phyloP scores from a whole-genome alignment of 129 eudicot species.

The Arctium minus region DNA sequence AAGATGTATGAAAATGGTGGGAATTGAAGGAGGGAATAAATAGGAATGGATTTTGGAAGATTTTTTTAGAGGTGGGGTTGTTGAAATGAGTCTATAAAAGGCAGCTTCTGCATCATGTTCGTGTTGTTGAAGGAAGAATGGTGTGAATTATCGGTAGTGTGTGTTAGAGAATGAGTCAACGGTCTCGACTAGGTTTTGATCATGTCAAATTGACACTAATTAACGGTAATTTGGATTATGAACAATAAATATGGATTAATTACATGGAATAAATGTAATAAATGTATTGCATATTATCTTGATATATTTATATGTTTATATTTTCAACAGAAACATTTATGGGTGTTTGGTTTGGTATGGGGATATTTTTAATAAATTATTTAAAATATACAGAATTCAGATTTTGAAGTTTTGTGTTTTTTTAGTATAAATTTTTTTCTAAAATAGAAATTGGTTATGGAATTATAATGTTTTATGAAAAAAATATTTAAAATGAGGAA shows the following conservation, averaged over 20 bases:
- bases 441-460: no score
- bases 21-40: not conserved
- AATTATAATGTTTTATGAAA: no score
- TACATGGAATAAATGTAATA: not conserved
- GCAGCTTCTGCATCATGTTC: not conserved
- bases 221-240: not conserved
- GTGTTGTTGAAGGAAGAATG: not conserved
- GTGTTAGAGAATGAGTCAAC: constrained; percentile 20
- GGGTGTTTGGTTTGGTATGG: not conserved
- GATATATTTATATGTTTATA: not conserved
- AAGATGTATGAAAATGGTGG: not conserved
- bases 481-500: no score
- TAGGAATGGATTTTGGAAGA: not conserved
- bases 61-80: not conserved
- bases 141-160: not conserved
- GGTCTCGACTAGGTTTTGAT: not conserved
- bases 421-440: no score
- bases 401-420: no score
- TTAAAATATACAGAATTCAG: no score
- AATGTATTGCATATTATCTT: not conserved
- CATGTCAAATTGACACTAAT: constrained; percentile 14
- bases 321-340: not conserved
- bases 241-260: not conserved
- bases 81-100: constrained; percentile 3
- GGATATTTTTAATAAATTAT: not conserved